Base-by-base conservation (phyloP, 495 filamentous ascomycete species). In the Xylaria acuta region DNA sequence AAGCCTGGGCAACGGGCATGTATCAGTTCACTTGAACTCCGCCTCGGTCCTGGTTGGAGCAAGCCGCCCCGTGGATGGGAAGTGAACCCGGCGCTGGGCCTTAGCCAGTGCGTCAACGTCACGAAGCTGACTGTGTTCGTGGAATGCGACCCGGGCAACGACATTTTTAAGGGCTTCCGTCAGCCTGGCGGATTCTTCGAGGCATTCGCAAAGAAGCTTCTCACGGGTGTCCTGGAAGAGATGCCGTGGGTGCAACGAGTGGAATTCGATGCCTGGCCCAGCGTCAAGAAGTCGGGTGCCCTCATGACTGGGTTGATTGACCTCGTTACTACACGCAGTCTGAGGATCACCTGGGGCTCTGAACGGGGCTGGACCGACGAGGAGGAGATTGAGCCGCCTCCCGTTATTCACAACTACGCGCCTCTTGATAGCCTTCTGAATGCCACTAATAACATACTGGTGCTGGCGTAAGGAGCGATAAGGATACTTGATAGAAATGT, bases 31-130 rank as follows among this genome's bases (percentile, higher is more conserved):
- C 84, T 96, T 59, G 92, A 97, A 75, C 80, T 97, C 72, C 90
- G 94, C 12, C 81, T 97, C 2, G 94, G 94, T 0, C 93, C 93
- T 0, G 93, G 93, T 64, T 97, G 92, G 91, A 92, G 84, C 20
- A 85, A 86, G 59, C 93, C 94, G 3, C 94, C 93, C 1, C 82
- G 83, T 14, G 88, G 90, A 58, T 96, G 93, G 93, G 85, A 86
- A 3, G 90, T 94, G 34, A 90, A 89, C 73, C 78, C 85, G 6
- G 80, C 86, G 0, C 83, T 96, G 32, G 92, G 93, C 0, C 82
- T 97, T 32, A 77, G 82, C 47, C 88, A 94, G 54, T 90, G 90
- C 82, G 80, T 79, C 41, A 86, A 85, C 56, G 84, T 92, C 27
- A 85, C 87, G 49, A 86, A 84, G 16, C 79, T 97, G 59, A 92